phyloP scores from a whole-genome alignment of 208 protist genomes.

The Leishmania mexicana region DNA sequence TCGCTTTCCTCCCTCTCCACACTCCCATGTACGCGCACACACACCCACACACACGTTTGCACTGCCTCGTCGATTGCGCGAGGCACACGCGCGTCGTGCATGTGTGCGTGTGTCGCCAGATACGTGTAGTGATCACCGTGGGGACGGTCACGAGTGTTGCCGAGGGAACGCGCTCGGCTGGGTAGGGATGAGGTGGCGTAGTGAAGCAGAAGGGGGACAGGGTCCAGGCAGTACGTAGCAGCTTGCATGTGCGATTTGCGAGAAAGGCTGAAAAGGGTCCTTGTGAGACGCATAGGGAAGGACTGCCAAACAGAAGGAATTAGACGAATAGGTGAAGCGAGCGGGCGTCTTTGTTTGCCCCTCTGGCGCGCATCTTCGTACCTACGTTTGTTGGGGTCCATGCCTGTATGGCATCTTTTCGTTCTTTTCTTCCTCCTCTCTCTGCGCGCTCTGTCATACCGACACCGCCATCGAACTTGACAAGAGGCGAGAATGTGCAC shows the following conservation, averaged over 20 bases:
- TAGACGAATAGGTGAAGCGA: not conserved
- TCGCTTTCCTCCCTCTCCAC: not conserved
- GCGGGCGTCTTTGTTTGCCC: not conserved
- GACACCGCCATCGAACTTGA: not conserved
- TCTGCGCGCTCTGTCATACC: not conserved
- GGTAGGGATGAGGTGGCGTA: not conserved
- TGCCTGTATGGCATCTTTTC: not conserved
- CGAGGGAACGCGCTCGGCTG: not conserved
- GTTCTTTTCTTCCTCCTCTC: not conserved
- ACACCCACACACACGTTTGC: not conserved
- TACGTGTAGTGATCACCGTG: no score
- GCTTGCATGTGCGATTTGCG: not conserved
- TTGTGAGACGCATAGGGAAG: not conserved
- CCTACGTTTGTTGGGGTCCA: not conserved
- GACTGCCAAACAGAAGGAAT: not conserved
- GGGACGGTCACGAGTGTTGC: no score
- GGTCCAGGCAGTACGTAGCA: not conserved
- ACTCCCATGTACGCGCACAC: not conserved
- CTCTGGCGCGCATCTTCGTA: not conserved
- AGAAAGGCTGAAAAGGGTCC: not conserved
- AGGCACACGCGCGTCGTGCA: not conserved
- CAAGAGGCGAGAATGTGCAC: not conserved
- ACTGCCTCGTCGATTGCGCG: not conserved
- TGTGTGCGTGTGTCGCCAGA: no score
- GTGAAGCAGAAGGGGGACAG: not conserved